Base-by-base conservation (phyloP, 768 basidiomycete genomes). In the Auricularia auricula-judae region DNA sequence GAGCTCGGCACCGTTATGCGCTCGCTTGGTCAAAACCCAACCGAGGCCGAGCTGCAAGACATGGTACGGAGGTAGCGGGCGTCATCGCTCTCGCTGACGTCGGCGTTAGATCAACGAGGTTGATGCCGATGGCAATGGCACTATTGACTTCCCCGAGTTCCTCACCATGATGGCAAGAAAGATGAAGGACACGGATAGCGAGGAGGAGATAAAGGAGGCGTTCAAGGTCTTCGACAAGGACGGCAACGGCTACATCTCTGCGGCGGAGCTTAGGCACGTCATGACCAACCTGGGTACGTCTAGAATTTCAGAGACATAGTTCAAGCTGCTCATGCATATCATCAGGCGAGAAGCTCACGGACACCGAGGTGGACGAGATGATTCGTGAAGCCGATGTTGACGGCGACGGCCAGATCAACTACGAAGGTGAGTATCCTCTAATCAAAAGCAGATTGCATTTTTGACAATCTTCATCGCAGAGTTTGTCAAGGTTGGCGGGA, bases 161-260 rank as follows among this genome's bases (percentile, higher is more conserved):
- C 79, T 89, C 67, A 87, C 86, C 56, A 86, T 88, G 87, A 88
- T 88, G 87, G 86, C 87, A 66, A 80, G 89, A 70, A 91, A 91
- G 79, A 93, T 93, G 89, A 86, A 87, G 73, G 91, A 95, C 74
- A 90, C 89, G 29, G 93, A 95, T 73, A 84, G 84, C 69, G 93
- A 97, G 76, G 93, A 94, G 75, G 95, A 97, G 78, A 90, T 98
- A 76, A 86, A 85, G 74, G 91, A 95, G 80, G 96, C 96, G 33
- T 98, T 98, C 85, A 90, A 89, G 76, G 92, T 93, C 63, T 97
- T 97, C 71, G 95, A 98, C 77, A 94, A 92, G 84, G 92, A 98
- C 72, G 90, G 90, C 12, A 94, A 93, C 70, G 95, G 94, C 18
- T 89, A 81, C 72, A 97, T 98, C 76, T 87, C 82, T 42, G 85